Evolutionary conservation across 306 rosid genomes (phyloP), one percentile per base, ranked within the genome.

Genomic region (Trifolium pratense): DNA sequence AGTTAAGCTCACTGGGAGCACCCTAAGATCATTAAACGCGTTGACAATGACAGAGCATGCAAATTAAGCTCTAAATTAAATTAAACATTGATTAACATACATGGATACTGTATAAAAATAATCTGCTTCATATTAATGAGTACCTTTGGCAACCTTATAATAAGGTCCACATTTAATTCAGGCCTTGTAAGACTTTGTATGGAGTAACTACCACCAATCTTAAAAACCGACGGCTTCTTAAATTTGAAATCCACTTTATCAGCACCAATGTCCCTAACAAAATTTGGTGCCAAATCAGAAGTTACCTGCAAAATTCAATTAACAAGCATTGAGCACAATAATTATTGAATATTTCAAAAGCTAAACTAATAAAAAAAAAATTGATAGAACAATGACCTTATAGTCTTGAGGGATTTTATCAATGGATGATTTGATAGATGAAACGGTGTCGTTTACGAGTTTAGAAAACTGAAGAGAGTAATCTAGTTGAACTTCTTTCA

Each of bases 191-290:
- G 76, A 77, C 83, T 85, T 70, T 80, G 82, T 16, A 81, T 58
- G 9, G 84, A 77, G 79, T 91, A 94, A 73, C 97, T 94, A 23
- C 97, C 99, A 9, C 90, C 88, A 8, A 83, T 77, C 67, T 82
- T 68, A 29, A 91, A 3, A 51, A 82, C 81, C 45, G 72, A 39
- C 5, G 96, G 97, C 71, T 83, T 91, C 87, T 81, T 86, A 66
- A 91, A 94, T 40, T 71, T 85, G 84, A 94, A 94, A 14, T 87
- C 96, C 45, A 91, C 94, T 80, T 88, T 94, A 76, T 94, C 96
- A 0, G 89, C 89, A 26, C 96, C 99, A 79, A 94, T 85, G 83
- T 91, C 97, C 70, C 79, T 75, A 34, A 94, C 85, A 68, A 89
- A 94, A n/a, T 81, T 74, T 13, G 89, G 76, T 63, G 97, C 97